Conservation (phyloP, 768 basidiomycete genomes). For the Rhodotorula kratochvilovae region DNA sequence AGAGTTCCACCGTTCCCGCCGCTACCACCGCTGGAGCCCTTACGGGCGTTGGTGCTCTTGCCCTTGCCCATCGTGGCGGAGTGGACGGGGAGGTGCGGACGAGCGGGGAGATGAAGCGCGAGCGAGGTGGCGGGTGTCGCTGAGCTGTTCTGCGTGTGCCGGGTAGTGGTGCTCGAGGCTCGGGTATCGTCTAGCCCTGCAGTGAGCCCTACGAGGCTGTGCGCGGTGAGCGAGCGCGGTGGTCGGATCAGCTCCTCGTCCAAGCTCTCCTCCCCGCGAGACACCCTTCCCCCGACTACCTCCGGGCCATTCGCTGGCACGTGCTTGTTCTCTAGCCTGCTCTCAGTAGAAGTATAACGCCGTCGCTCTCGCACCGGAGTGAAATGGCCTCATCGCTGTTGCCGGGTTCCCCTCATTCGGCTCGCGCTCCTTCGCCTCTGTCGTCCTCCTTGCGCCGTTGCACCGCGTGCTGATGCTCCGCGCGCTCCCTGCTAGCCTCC, state of each 20-base stretch:
- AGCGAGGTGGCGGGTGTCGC: background rate
- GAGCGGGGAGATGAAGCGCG: background rate
- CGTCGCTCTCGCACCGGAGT: too few relatives aligned
- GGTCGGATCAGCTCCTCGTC: background rate
- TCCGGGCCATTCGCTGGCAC: too few relatives aligned
- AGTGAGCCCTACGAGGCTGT: background rate
- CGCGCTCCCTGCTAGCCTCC: background rate
- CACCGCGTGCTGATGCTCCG: background rate
- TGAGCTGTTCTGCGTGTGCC: background rate
- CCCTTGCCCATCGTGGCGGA: constrained; percentile 15
- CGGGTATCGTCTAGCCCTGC: background rate
- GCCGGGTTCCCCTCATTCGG: too few relatives aligned
- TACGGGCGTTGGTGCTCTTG: background rate
- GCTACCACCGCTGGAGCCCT: background rate
- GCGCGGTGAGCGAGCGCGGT: background rate
- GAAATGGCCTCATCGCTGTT: too few relatives aligned
- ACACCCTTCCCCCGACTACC: too few relatives aligned
- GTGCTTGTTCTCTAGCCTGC: too few relatives aligned
- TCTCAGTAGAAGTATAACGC: too few relatives aligned
- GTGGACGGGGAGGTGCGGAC: background rate
- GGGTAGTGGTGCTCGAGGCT: too few relatives aligned
- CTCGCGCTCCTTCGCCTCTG: background rate
- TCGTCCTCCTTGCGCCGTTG: too few relatives aligned
- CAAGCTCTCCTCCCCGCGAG: background rate
- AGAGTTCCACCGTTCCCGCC: constrained; percentile 9